Evolutionary conservation across 1,284 basidiomycete species (phyloP), one percentile per base, ranked within the genome.

Genomic region (Sanghuangporus baumii): DNA sequence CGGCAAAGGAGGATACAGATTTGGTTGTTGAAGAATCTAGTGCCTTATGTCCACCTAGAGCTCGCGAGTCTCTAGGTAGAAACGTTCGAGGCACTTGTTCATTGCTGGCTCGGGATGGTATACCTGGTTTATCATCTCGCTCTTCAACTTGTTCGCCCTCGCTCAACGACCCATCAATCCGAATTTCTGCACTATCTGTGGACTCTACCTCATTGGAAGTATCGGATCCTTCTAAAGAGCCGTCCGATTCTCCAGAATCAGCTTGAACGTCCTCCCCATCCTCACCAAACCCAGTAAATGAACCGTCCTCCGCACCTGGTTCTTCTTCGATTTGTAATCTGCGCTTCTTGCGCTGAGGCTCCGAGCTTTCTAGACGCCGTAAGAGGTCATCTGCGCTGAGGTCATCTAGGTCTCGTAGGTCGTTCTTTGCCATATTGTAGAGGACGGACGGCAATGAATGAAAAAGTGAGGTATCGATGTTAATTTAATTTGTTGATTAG

Each of bases 1-100:
- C 81, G 31, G 76, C 74, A 68, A 95, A 96, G 14, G 83, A 79
- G n/a, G 71, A 61, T 67, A 66, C 8, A 67, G 57, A 2, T 62
- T 65, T 65, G 26, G 62, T 47, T 6, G 63, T 26, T 60, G 51
- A 69, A 63, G 3, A 67, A 69, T 36, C 66, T 67, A 8, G 6
- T 11, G 18, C 12, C 11, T 55, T 40, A 51, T 11, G 26, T 40
- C 16, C 6, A 68, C 65, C 3, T 48, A 43, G 36, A n/a, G 43
- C 38, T 23, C 40, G 62, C 20, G 52, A 23, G 51, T 43, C 47
- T 14, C 51, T 51, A 52, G 48, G 51, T 36, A 60, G 46, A 48
- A 67, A 57, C 18, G 74, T 65, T 55, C 74, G 71, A 34, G 73
- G 73, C 14, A 66, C 62, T 0, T 55, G 20, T 11, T 61, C 47